Evolutionary conservation across 2,329 filamentous ascomycete species (phyloP).

Genomic region (Exophiala sp.): DNA sequence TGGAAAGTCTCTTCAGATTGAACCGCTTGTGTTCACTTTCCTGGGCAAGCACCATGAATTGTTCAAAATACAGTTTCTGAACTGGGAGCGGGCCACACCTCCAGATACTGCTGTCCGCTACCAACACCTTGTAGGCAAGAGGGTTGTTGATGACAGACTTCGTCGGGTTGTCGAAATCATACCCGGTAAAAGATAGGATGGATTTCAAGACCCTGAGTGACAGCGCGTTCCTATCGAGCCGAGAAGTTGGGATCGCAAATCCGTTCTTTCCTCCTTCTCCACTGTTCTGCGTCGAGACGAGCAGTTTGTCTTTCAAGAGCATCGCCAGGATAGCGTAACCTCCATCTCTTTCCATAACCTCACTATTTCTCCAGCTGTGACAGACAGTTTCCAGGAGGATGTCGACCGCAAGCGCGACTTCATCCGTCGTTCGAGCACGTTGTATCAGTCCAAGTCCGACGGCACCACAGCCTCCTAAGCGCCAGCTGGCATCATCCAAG

Average conservation of each 20-base stretch:
- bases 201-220: slow-evolving; percentile 65
- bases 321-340: slow-evolving; percentile 86
- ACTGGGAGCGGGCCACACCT: slow-evolving; percentile 71
- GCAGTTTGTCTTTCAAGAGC: slow-evolving; percentile 76
- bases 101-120: slow-evolving; percentile 94
- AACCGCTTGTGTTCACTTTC: slow-evolving; percentile 90
- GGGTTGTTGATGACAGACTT: slow-evolving; percentile 95
- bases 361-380: slow-evolving; percentile 94
- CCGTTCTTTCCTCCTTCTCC: slow-evolving; percentile 15
- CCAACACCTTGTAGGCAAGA: slow-evolving; percentile 82
- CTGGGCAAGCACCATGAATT: slow-evolving; percentile 84
- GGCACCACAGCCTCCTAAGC: slow-evolving; percentile 84
- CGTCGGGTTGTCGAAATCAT: slow-evolving; percentile 72
- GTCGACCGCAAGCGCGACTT: slow-evolving; percentile 72
- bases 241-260: slow-evolving; percentile 31
- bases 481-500: slow-evolving; percentile 89
- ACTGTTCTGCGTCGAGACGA: slow-evolving; percentile 9
- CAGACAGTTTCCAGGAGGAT: slow-evolving; percentile 82
- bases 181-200: slow-evolving; percentile 83
- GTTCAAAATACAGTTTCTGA: slow-evolving; percentile 86
- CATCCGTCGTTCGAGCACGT: slow-evolving; percentile 65
- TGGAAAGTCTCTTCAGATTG: slow-evolving; percentile 77
- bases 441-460: slow-evolving; percentile 82
- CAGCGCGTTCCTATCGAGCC: slow-evolving; percentile 49
- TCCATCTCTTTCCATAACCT: slow-evolving; percentile 94